Conservation (phyloP, 768 basidiomycete genomes). For the Xerocomellus chrysenteron region DNA sequence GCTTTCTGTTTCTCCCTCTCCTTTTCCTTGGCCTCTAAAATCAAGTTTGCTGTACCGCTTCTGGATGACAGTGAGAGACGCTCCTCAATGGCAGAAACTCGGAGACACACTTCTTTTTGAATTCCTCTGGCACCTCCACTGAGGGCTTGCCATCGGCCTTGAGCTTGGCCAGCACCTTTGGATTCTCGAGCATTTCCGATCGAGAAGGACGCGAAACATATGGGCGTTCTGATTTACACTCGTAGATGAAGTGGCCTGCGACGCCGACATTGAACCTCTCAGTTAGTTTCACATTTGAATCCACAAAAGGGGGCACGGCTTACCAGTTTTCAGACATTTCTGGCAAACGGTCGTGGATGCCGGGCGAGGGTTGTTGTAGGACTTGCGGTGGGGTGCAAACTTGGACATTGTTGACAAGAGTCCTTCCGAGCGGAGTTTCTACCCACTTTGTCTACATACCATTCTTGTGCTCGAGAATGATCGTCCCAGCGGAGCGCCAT, state of each 20-base stretch:
- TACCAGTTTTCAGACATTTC: conserved; percentile 74
- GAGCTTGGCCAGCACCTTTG: conserved; percentile 61
- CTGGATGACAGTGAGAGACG: conserved; percentile 35
- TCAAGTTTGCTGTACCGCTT: conserved; percentile 79
- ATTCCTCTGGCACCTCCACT: conserved; percentile 88
- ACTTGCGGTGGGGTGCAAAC: conserved; percentile 70
- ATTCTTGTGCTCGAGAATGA: conserved; percentile 14
- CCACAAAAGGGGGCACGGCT: not conserved
- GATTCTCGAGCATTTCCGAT: conserved; percentile 83
- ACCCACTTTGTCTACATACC: not conserved
- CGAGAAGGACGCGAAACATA: conserved; percentile 90
- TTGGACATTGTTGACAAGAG: conserved; percentile 57
- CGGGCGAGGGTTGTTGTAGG: conserved; percentile 62
- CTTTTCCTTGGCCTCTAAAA: conserved; percentile 81
- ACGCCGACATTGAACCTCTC: not conserved
- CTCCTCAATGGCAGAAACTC: not conserved
- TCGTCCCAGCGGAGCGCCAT: conserved; percentile 12
- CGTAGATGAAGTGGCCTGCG: conserved; percentile 85
- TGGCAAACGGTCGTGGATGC: conserved; percentile 73
- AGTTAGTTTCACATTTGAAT: conserved; percentile 3
- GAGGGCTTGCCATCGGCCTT: conserved; percentile 71
- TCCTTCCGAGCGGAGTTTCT: conserved; percentile 12
- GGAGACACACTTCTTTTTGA: conserved; percentile 68
- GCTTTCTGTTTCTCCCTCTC: conserved; percentile 50
- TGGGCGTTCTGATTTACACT: conserved; percentile 80